Evolutionary conservation across 164 flowering plant species (phyloP).

Genomic region (Euptelea pleiosperma): DNA sequence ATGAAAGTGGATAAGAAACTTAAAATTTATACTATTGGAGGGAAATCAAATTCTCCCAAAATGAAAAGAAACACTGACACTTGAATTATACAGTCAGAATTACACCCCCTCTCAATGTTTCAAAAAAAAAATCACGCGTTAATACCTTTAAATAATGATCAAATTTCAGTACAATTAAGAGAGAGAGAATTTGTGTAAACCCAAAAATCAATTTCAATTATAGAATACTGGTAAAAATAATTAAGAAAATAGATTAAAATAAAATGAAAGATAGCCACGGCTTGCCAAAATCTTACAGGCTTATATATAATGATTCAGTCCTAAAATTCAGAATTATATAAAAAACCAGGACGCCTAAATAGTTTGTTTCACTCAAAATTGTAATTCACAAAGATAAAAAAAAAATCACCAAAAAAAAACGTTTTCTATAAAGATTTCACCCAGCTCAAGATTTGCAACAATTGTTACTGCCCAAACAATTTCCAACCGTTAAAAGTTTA

Average conservation of each 20-base stretch:
- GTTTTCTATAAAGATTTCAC: neutral
- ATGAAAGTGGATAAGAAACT: neutral
- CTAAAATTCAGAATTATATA: neutral
- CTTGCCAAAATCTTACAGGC: no score
- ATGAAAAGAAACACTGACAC: no score
- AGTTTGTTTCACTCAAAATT: neutral
- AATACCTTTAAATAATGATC: neutral
- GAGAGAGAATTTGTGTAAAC: neutral
- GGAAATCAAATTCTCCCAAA: no score
- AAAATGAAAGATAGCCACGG: neutral
- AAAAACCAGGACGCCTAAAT: no score
- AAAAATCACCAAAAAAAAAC: neutral
- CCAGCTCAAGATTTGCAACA: neutral
- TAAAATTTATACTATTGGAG: no score
- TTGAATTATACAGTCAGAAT: neutral
- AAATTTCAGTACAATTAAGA: neutral
- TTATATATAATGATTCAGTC: neutral
- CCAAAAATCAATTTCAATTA: neutral
- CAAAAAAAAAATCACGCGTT: neutral
- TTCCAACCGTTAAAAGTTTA: neutral
- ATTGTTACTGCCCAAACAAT: neutral
- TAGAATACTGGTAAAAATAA: neutral
- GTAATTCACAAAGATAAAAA: neutral
- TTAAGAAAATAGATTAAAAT: neutral
- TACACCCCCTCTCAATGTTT: neutral